Percentiles rank a stretch among this genome's conserved stretches.
phyloP scores from a whole-genome alignment of 2,329 filamentous ascomycete species.

The Conoideocrella luteorostrata region DNA sequence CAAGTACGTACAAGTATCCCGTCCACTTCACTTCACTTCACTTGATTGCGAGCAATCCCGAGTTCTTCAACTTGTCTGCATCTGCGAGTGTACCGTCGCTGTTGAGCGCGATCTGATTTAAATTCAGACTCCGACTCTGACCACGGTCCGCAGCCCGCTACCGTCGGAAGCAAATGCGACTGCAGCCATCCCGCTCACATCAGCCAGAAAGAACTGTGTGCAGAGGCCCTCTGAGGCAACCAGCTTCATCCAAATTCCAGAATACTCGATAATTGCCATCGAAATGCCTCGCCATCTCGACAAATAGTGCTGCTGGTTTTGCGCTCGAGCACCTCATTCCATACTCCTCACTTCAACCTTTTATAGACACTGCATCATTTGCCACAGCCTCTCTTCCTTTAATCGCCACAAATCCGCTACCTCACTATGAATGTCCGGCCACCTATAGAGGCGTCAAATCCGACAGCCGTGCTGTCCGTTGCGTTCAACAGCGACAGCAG shows the following conservation, averaged over 20 bases:
- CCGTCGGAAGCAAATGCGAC: no score
- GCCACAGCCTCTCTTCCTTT: background rate
- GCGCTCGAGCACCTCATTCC: background rate
- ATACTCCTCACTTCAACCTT: background rate
- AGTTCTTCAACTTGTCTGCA: no score
- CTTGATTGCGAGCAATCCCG: no score
- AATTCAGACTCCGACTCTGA: no score
- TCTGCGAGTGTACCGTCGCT: no score
- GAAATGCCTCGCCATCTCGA: constrained; percentile 4
- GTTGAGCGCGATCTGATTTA: no score
- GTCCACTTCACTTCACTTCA: no score
- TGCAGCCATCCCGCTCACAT: no score
- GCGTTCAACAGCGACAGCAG: constrained; percentile 81
- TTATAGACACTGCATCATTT: background rate
- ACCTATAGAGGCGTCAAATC: constrained; percentile 70
- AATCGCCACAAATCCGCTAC: constrained; percentile 15
- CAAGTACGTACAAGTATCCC: no score
- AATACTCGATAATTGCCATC: background rate
- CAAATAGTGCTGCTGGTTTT: background rate
- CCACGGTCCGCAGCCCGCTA: no score
- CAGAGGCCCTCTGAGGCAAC: no score
- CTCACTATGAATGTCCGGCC: constrained; percentile 80
- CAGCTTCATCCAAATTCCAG: background rate
- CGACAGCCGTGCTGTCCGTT: constrained; percentile 71
- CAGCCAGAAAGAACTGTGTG: no score